phyloP scores from a whole-genome alignment of 139 green algal species.

The Yamagishiella unicocca region DNA sequence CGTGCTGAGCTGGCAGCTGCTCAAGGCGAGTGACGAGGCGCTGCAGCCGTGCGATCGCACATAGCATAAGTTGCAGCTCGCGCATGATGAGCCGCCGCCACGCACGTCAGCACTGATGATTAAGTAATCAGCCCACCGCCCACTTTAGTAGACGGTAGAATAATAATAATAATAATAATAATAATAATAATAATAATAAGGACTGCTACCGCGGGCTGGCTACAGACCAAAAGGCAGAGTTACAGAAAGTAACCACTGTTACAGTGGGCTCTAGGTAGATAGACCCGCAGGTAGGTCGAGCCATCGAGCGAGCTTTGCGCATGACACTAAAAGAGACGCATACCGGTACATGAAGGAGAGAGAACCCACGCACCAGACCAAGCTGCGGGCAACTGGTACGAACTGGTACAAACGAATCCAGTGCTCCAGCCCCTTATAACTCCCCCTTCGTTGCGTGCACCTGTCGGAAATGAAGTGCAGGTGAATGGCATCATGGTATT shows the following conservation, averaged over 20 bases:
- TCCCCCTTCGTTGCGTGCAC: background rate
- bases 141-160: background rate
- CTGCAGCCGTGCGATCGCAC: background rate
- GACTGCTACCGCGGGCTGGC: background rate
- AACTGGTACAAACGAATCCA: too few relatives aligned
- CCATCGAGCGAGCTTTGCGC: background rate
- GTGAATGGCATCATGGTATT: constrained; percentile 33
- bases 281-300: background rate
- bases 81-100: background rate
- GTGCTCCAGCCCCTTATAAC: too few relatives aligned
- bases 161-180: background rate
- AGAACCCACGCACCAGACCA: background rate
- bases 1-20: constrained; percentile 33
- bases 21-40: background rate
- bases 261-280: too few relatives aligned
- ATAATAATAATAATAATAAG: background rate
- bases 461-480: background rate
- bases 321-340: background rate
- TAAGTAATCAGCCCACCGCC: background rate
- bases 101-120: background rate
- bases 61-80: background rate
- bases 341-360: background rate
- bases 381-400: background rate
- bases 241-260: too few relatives aligned
- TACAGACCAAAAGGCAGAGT: background rate